Evolutionary conservation across 2,329 filamentous ascomycete genomes (phyloP), one percentile per base, ranked within the genome.

Genomic region (Claviceps purpurea): DNA sequence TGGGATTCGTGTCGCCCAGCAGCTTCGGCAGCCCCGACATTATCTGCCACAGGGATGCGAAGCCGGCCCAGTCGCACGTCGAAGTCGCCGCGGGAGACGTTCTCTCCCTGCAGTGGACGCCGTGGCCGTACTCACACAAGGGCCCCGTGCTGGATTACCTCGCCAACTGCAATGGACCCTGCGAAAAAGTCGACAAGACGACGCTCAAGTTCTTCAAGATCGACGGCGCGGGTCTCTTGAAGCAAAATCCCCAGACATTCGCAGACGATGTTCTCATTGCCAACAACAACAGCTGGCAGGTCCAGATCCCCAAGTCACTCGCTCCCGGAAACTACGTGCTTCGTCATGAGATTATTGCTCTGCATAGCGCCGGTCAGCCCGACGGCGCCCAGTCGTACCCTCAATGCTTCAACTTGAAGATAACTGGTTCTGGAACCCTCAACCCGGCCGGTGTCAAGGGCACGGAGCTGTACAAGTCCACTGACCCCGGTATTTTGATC

Each of bases 271-370:
- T 73, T 5, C 60, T 81, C 55, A 72, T 74, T 56, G 61, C 67
- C 47, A 73, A 75, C 59, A 77, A 74, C 61, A 72, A 73, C 64
- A 73, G 66, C 52, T 76, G 73, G 71, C 69, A 69, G 43, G 68
- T 77, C 24, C 72, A 69, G 7, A 73, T 78, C 50, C 76, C 76
- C 38, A 60, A 64, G 50, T 65, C 64, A 55, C 68, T 78, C 38
- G 69, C 66, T 1, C 59, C 73, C 5, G 75, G 76, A 1, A 76
- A 77, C 64, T 78, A 79, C 54, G 74, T 79, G 47, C 67, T 79
- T 40, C 73, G 75, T 7, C 73, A 78, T 58, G 75, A 78, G 60
- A 75, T 77, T 55, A 76, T 79, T 52, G 74, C 71, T 20, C 70
- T 79, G 5, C 75, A 79, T 63, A 68, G 65, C 38, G 73, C 74